A percentile compares a stretch with the other conserved stretches of the same genome.
Conservation (phyloP, 768 basidiomycete species). For the Pleurotus tuoliensis region DNA sequence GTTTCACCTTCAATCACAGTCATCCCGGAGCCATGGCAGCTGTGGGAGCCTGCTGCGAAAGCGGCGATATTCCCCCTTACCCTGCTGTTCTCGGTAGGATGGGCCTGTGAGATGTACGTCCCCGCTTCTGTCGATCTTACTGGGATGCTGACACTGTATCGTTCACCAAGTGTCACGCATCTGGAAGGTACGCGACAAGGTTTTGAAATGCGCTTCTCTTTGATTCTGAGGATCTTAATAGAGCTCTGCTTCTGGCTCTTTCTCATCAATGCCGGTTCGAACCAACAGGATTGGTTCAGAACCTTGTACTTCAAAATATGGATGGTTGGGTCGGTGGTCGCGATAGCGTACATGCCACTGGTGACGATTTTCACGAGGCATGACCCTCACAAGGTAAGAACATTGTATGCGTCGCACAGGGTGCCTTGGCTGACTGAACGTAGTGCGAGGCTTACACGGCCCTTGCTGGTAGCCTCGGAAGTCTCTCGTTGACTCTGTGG, state of each 20-base stretch:
- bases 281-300: constrained; percentile 73
- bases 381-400: constrained; percentile 54
- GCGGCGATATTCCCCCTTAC: constrained; percentile 61
- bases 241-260: constrained; percentile 90
- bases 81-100: constrained; percentile 59
- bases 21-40: constrained; percentile 55
- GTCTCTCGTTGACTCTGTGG: constrained; percentile 67
- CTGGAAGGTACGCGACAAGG: constrained; percentile 56
- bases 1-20: constrained; percentile 34
- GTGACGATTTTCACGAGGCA: constrained; percentile 60
- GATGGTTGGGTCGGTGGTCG: constrained; percentile 58
- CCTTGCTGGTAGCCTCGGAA: constrained; percentile 65
- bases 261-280: constrained; percentile 61
- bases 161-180: constrained; percentile 59
- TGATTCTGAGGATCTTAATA: constrained; percentile 21
- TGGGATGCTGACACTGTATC: background rate
- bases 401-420: background rate
- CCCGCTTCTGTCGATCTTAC: background rate
- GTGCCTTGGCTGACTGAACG: constrained; percentile 1
- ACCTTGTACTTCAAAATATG: constrained; percentile 74
- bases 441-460: constrained; percentile 71
- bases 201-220: background rate
- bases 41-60: constrained; percentile 48
- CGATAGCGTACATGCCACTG: constrained; percentile 65
- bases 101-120: constrained; percentile 73